These are phyloP conservation scores for Oryza brachyantha DNA, from an alignment of 176 grass and related monocot genomes.

Conservation along the genomic window DNA sequence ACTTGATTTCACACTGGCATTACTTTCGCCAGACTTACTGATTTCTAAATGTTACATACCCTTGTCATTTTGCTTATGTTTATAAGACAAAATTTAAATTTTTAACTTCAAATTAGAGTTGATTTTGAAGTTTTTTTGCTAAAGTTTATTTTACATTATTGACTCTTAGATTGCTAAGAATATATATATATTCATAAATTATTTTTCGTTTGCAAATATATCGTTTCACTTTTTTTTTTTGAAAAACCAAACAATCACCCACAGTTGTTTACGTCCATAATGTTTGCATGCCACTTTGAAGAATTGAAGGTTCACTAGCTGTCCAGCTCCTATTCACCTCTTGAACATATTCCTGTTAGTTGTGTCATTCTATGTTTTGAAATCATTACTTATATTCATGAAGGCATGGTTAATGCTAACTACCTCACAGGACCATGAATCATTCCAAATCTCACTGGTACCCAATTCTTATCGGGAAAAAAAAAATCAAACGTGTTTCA, in stretches of 20 bases:
- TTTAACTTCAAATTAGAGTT: no score
- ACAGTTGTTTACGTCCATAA: neutral
- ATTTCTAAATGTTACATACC: no score
- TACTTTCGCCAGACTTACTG: neutral
- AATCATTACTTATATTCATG: neutral
- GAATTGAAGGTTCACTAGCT: neutral
- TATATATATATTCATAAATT: no score
- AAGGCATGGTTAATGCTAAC: neutral
- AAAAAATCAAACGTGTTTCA: neutral
- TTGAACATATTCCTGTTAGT: neutral
- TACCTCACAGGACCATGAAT: neutral
- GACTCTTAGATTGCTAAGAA: no score
- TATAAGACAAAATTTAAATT: no score
- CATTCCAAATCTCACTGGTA: neutral
- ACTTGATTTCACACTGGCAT: conserved; percentile 1
- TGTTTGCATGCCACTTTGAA: neutral
- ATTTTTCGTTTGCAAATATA: no score
- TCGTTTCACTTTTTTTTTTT: no score
- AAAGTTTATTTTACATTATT: no score
- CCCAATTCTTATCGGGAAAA: neutral
- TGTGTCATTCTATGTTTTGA: neutral
- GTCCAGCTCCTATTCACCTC: neutral
- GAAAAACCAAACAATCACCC: no score
- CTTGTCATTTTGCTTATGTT: no score
- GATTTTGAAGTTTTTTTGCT: no score